These are phyloP conservation scores for Quaeritorhiza haematococci DNA, from an alignment of 371 early-diverging fungal species.

Conservation along the genomic window DNA sequence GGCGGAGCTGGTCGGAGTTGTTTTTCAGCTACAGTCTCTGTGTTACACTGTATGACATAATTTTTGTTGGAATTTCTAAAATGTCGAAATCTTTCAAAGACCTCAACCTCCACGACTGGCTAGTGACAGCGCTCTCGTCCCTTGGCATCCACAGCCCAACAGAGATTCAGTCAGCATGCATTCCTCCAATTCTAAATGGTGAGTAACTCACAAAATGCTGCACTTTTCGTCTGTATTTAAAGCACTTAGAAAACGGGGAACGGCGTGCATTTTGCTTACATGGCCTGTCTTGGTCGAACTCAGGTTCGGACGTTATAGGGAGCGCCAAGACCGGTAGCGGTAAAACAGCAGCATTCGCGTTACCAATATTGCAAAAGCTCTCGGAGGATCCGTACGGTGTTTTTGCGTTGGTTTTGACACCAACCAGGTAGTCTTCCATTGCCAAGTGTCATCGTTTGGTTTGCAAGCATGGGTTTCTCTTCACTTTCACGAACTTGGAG, in stretches of 20 bases:
- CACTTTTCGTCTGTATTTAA: background rate
- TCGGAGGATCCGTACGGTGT: constrained; percentile 91
- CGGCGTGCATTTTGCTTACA: background rate
- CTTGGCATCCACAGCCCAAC: constrained; percentile 83
- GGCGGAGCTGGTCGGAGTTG: no score
- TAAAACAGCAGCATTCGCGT: constrained; percentile 98
- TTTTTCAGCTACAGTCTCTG: no score
- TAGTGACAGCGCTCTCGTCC: no score
- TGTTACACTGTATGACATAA: no score
- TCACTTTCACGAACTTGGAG: constrained; percentile 19
- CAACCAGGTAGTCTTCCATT: constrained; percentile 79
- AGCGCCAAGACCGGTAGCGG: constrained; percentile 98
- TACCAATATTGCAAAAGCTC: constrained; percentile 93
- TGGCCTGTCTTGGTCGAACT: background rate
- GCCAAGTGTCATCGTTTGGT: no score
- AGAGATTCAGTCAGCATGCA: constrained; percentile 76
- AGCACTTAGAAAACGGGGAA: background rate
- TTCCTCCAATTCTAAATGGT: constrained; percentile 43
- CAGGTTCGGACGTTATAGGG: constrained; percentile 87
- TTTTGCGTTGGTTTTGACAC: constrained; percentile 92
- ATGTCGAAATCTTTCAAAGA: no score
- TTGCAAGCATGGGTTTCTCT: no score
- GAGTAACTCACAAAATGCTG: background rate
- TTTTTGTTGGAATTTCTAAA: no score
- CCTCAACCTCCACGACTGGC: no score